These are phyloP conservation scores for Thalassiosira delicatula DNA, from an alignment of 352 stramenopile genomes.

Conservation along the genomic window DNA sequence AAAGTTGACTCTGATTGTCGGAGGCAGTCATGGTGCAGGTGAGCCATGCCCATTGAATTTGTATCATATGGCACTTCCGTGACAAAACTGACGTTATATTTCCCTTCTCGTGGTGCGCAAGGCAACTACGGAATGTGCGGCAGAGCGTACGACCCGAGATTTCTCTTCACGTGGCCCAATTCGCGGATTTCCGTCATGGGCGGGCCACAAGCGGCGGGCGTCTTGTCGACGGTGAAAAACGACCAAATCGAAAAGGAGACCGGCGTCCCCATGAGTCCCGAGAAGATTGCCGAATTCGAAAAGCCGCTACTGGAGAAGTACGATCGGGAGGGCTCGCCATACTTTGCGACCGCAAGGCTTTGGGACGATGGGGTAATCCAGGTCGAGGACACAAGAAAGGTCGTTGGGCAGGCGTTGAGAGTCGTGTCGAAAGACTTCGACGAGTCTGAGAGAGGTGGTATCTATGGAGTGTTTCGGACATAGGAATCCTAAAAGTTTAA, in stretches of 20 bases:
- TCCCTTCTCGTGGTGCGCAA: not conserved
- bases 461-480: conserved; percentile 96
- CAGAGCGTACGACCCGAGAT: conserved; percentile 93
- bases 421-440: conserved; percentile 81
- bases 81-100: not conserved
- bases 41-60: conserved; percentile 93
- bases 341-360: conserved; percentile 94
- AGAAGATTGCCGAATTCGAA: conserved; percentile 92
- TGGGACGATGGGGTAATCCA: conserved; percentile 99
- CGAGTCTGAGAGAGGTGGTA: conserved; percentile 79
- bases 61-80: not conserved
- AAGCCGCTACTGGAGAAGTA: conserved; percentile 95
- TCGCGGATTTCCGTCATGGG: conserved; percentile 96
- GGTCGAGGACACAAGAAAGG: conserved; percentile 89
- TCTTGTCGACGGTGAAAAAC: conserved; percentile 94
- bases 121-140: conserved; percentile 95
- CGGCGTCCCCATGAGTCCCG: conserved; percentile 54
- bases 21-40: conserved; percentile 94
- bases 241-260: conserved; percentile 86
- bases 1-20: conserved; percentile 97
- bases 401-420: conserved; percentile 81
- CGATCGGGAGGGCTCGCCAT: conserved; percentile 91
- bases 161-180: conserved; percentile 98
- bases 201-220: conserved; percentile 94
- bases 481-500: too few relatives aligned